Percentiles rank a stretch among this genome's conserved stretches.
These are phyloP conservation scores for Nemania sp. DNA, from an alignment of 2,329 filamentous ascomycete species.

Conservation along the genomic window DNA sequence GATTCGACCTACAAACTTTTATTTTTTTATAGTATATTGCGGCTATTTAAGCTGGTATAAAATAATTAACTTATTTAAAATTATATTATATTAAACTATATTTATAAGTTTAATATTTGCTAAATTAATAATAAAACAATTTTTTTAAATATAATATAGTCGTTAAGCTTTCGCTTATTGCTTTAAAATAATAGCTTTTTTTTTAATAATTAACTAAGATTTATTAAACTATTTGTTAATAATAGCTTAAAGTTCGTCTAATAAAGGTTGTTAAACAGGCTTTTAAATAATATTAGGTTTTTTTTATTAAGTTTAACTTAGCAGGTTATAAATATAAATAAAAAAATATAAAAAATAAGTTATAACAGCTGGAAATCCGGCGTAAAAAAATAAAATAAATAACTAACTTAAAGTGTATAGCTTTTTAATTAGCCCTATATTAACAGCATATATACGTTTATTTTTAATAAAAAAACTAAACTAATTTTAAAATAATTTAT, in stretches of 20 bases:
- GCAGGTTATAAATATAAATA: too few relatives aligned
- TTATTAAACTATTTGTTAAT: slow-evolving; percentile 5
- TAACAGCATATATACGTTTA: too few relatives aligned
- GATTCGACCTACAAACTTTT: background rate
- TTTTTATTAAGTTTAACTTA: too few relatives aligned
- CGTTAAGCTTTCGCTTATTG: background rate
- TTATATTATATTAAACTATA: slow-evolving; percentile 5
- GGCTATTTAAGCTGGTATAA: background rate
- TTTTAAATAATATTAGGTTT: too few relatives aligned
- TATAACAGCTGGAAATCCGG: too few relatives aligned
- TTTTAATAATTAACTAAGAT: background rate
- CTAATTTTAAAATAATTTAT: background rate
- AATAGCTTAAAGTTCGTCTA: too few relatives aligned
- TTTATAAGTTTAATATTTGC: slow-evolving; percentile 1
- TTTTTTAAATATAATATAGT: slow-evolving; percentile 6
- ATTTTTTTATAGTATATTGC: slow-evolving; percentile 9
- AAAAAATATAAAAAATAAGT: too few relatives aligned
- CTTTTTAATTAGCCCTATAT: background rate
- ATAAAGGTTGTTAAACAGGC: background rate
- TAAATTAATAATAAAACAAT: slow-evolving; percentile 3
- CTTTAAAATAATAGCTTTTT: background rate
- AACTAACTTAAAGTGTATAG: background rate
- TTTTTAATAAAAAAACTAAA: background rate
- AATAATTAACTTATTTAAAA: background rate
- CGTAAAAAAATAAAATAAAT: too few relatives aligned